phyloP scores from a whole-genome alignment of 2,329 filamentous ascomycete genomes.

The Phaeosphaeriaceae sp. region DNA sequence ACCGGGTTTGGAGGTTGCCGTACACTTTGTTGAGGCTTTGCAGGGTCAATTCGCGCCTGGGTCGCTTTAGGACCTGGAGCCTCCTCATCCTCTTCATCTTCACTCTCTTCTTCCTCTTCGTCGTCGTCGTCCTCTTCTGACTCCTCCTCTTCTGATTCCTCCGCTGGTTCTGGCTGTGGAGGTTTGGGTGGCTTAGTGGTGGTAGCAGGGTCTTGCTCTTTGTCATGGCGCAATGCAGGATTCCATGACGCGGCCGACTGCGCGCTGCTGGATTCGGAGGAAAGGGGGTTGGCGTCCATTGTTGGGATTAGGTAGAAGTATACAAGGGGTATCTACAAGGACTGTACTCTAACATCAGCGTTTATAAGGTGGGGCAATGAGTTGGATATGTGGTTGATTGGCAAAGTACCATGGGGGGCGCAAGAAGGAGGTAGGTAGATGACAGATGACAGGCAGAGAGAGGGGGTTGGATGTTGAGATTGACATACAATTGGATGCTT shows the following conservation, averaged over 20 bases:
- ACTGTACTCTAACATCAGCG: constrained; percentile 35
- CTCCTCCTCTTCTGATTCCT: constrained; percentile 26
- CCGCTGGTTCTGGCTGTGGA: constrained; percentile 16
- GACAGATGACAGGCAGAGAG: no score
- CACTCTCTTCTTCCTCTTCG: constrained; percentile 13
- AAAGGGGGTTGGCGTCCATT: constrained; percentile 46
- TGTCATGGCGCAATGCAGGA: constrained; percentile 60
- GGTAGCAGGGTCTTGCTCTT: constrained; percentile 17
- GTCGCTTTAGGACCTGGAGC: not conserved
- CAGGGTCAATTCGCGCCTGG: constrained; percentile 37
- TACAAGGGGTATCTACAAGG: constrained; percentile 44
- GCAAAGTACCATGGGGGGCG: no score
- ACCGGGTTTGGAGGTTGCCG: constrained; percentile 10
- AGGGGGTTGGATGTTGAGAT: no score
- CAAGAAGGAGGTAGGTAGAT: no score
- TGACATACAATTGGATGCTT: not conserved
- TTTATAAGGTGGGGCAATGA: no score
- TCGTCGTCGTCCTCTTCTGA: constrained; percentile 17
- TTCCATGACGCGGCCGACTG: constrained; percentile 56
- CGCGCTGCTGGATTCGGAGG: constrained; percentile 36
- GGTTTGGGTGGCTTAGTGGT: constrained; percentile 8
- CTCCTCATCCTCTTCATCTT: constrained; percentile 8
- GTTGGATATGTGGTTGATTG: no score
- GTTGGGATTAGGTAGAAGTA: constrained; percentile 31
- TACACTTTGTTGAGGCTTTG: constrained; percentile 37